Evolutionary conservation across 805 yeast genomes (phyloP).

Genomic region (Sugiyamaella americana): DNA sequence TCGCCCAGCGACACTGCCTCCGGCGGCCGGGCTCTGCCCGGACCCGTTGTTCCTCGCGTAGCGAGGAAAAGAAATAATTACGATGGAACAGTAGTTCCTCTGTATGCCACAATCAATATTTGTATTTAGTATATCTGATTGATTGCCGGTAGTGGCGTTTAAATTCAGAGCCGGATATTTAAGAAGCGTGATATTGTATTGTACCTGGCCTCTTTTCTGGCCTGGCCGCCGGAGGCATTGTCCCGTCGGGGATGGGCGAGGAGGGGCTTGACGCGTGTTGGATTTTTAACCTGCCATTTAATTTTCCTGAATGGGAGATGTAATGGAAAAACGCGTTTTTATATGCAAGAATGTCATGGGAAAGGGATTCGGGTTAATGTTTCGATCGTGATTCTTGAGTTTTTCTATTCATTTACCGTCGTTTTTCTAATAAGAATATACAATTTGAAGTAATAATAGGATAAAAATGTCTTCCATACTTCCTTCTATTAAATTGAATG

Average conservation of each 20-base stretch:
- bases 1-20: background rate
- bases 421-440: constrained; percentile 1
- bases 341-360: background rate
- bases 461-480: constrained; percentile 32
- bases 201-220: background rate
- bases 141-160: no score
- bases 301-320: background rate
- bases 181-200: background rate
- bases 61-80: background rate
- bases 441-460: constrained; percentile 5
- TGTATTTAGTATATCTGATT: background rate
- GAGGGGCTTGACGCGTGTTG: background rate
- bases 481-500: constrained; percentile 62
- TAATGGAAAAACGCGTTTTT: background rate
- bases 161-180: background rate
- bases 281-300: no score
- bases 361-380: background rate
- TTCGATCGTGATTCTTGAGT: background rate
- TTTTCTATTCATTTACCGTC: background rate
- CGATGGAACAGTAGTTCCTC: background rate
- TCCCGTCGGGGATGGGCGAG: background rate
- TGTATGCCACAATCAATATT: background rate
- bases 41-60: background rate
- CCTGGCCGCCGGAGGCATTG: background rate
- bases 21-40: no score